Evolutionary conservation across 75 land plant species (phyloP), one percentile per base, ranked within the genome.

Genomic region (Ceratopteris richardii): DNA sequence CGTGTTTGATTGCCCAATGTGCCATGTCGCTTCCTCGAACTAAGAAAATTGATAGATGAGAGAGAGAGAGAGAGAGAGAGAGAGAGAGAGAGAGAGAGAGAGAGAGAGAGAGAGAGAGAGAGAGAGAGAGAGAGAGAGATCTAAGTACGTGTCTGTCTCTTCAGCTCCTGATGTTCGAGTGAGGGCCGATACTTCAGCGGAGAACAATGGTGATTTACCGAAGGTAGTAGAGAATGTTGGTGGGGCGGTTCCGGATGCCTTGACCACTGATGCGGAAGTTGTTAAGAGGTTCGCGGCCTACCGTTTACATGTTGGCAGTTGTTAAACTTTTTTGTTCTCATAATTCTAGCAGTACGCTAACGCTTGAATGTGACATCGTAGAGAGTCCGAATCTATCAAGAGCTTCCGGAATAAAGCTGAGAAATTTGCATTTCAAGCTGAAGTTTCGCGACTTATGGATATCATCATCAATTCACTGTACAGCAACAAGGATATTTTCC

Each of bases 361-460:
- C n/a, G n/a, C n/a, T 33, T 33, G 37, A 33, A 33, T 33, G 37
- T 33, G 37, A 29, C 12, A 21, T 41, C 68, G 21, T 65, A 95
- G 99, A 63, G 97, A 95, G 77, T 95, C 99, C 11, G 83, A 86
- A 43, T 90, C 96, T 0, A 52, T 47, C 58, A 95, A 76, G 63
- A 40, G 71, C 17, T 77, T 93, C 44, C 77, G 97, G 54, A 62
- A 63, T 24, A 79, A 63, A 60, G 88, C 83, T 22, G 85, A 95
- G 84, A 95, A 82, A 54, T 95, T 83, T 57, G 88, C 86, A 72
- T 95, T 95, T 74, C 97, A 95, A 66, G 99, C 99, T 10, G 99
- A 95, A 69, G 99, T 95, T 54, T 95, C 99, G 21, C 68, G 97
- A 66, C 74, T 95, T 61, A 95, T 95, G 99, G 99, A 95, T 59